phyloP scores from a whole-genome alignment of 2,329 filamentous ascomycete genomes.

The Orbilia ellipsospora region DNA sequence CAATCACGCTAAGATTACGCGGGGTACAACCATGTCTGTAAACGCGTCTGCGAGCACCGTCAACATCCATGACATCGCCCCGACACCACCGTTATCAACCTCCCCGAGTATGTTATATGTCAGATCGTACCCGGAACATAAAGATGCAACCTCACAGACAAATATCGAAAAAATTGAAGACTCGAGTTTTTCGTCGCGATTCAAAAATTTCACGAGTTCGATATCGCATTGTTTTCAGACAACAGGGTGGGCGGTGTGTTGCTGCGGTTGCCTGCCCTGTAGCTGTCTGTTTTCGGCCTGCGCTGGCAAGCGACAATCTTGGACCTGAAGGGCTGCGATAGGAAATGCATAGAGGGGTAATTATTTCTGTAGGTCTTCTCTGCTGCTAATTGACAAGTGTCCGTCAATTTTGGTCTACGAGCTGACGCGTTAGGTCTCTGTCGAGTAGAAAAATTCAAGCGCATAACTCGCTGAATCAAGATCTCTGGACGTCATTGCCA shows the following conservation, averaged over 20 bases:
- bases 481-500: too few species aligned
- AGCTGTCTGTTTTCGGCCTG: slow-evolving; percentile 43
- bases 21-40: neutral
- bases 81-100: slow-evolving; percentile 26
- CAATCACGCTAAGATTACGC: neutral
- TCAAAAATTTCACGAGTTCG: slow-evolving; percentile 31
- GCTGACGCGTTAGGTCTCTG: too few species aligned
- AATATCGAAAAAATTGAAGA: slow-evolving; percentile 21
- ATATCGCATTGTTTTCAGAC: slow-evolving; percentile 46
- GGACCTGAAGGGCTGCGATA: neutral
- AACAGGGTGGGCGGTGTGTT: slow-evolving; percentile 45
- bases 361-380: too few species aligned
- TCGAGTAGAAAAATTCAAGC: too few species aligned
- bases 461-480: too few species aligned
- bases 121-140: slow-evolving; percentile 3
- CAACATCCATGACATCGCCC: slow-evolving; percentile 8
- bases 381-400: too few species aligned
- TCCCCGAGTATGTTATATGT: slow-evolving; percentile 47
- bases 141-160: slow-evolving; percentile 13
- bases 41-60: slow-evolving; percentile 23
- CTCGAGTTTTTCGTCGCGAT: slow-evolving; percentile 21
- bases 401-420: too few species aligned
- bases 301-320: slow-evolving; percentile 28
- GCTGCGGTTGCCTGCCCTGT: slow-evolving; percentile 50
- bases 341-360: too few species aligned